Conservation (phyloP, 805 yeast genomes). For the Saccharomyces paradoxus region DNA sequence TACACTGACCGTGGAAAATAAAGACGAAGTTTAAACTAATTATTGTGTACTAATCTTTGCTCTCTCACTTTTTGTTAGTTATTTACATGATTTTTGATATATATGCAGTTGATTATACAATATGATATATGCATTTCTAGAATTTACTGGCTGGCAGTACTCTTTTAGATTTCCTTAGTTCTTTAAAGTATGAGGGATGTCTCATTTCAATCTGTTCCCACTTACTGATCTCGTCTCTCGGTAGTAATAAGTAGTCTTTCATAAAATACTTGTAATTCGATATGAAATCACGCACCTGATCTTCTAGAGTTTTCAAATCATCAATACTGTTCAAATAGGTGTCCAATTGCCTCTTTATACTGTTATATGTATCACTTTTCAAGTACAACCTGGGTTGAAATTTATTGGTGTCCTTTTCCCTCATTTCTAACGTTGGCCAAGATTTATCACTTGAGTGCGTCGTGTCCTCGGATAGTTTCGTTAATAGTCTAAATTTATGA, state of each 20-base stretch:
- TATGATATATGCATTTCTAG: not conserved
- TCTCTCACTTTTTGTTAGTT: not conserved
- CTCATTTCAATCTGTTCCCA: constrained; percentile 20
- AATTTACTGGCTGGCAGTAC: not conserved
- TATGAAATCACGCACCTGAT: constrained; percentile 13
- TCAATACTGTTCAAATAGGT: constrained; percentile 18
- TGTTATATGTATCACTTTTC: constrained; percentile 15
- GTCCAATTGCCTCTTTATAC: constrained; percentile 14
- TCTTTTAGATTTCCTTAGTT: constrained; percentile 9
- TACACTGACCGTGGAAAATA: constrained; percentile 1
- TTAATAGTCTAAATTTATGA: constrained; percentile 21
- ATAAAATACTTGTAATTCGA: constrained; percentile 28
- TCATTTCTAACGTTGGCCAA: constrained; percentile 16
- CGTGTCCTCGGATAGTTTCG: constrained; percentile 8
- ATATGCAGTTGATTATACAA: not conserved
- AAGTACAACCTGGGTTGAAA: constrained; percentile 25
- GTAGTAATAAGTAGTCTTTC: constrained; percentile 24
- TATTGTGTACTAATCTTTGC: not conserved
- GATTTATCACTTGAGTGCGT: constrained; percentile 11
- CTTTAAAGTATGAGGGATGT: constrained; percentile 11
- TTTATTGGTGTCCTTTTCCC: constrained; percentile 11
- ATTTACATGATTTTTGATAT: constrained; percentile 1
- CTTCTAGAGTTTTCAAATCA: constrained; percentile 6
- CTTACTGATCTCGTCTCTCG: constrained; percentile 13
- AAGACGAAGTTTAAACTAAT: constrained; percentile 1